A percentile compares a stretch with the other conserved stretches of the same genome.
These are phyloP conservation scores for Marasmius fiardii DNA, from an alignment of 1,284 basidiomycete species.

Conservation along the genomic window DNA sequence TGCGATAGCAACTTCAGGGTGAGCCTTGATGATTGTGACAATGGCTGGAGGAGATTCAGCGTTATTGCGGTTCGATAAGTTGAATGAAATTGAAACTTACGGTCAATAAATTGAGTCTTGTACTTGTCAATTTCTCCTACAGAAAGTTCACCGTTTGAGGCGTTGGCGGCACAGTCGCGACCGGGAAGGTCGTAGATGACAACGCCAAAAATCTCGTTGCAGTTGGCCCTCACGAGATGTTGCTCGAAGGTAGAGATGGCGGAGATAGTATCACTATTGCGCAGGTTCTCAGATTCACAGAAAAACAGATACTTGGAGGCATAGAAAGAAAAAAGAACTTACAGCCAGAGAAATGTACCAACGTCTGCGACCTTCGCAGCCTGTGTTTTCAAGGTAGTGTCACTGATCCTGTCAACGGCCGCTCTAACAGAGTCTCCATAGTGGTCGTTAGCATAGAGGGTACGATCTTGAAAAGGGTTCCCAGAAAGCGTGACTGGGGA, in stretches of 20 bases:
- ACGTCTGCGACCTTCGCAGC: conserved; percentile 34
- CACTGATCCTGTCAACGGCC: conserved; percentile 29
- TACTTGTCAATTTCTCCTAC: conserved; percentile 35
- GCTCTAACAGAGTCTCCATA: conserved; percentile 5
- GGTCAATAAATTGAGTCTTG: conserved; percentile 39
- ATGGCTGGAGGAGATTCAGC: conserved; percentile 21
- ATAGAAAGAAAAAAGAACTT: conserved; percentile 27
- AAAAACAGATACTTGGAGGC: conserved; percentile 25
- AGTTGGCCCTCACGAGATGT: conserved; percentile 2
- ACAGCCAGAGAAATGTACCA: conserved; percentile 40
- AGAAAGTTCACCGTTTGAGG: conserved; percentile 42
- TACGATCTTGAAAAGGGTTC: not conserved
- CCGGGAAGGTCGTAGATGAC: conserved; percentile 40
- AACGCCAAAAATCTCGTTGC: conserved; percentile 16
- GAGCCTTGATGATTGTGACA: conserved; percentile 5
- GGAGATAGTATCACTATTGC: conserved; percentile 8
- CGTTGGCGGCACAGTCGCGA: conserved; percentile 41
- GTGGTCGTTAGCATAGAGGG: not conserved
- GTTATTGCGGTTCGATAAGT: not conserved
- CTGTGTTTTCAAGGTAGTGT: conserved; percentile 28
- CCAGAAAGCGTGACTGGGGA: not conserved
- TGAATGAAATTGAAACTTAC: conserved; percentile 20
- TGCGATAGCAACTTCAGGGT: conserved; percentile 38
- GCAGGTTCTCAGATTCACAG: not conserved
- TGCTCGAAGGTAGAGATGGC: conserved; percentile 3